phyloP scores from a whole-genome alignment of 805 yeast species.

The Monosporozyma aerobia region DNA sequence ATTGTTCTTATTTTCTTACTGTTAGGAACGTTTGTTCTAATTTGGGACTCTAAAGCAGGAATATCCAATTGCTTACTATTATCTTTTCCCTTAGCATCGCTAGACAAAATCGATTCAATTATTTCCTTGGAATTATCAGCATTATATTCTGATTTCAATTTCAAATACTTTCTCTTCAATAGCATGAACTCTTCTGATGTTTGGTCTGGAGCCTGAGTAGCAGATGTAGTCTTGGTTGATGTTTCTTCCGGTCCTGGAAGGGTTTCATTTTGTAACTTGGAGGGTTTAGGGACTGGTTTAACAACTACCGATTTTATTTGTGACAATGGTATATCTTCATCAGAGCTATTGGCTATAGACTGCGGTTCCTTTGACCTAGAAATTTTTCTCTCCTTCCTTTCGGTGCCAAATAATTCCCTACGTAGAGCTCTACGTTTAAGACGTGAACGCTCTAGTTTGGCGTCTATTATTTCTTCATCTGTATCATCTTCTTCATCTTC shows the following conservation, averaged over 20 bases:
- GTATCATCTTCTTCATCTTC: neutral
- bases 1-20: slow-evolving; percentile 26
- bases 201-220: neutral
- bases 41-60: slow-evolving; percentile 14
- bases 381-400: neutral
- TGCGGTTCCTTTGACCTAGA: neutral
- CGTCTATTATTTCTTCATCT: slow-evolving; percentile 3
- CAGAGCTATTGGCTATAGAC: neutral
- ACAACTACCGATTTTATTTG: neutral
- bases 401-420: neutral
- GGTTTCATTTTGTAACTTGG: neutral
- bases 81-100: neutral
- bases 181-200: neutral
- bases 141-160: neutral
- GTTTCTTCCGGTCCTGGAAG: neutral
- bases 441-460: slow-evolving; percentile 2
- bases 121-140: neutral
- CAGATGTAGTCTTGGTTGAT: too few species aligned
- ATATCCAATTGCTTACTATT: slow-evolving; percentile 4
- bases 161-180: neutral
- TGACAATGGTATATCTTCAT: neutral
- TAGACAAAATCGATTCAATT: neutral
- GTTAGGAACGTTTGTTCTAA: slow-evolving; percentile 21
- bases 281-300: neutral
- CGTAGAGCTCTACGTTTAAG: slow-evolving; percentile 3